Percentiles rank a stretch among this genome's conserved stretches.
Conservation (phyloP, 148 eudicot genomes). For the Linanthus parryae region DNA sequence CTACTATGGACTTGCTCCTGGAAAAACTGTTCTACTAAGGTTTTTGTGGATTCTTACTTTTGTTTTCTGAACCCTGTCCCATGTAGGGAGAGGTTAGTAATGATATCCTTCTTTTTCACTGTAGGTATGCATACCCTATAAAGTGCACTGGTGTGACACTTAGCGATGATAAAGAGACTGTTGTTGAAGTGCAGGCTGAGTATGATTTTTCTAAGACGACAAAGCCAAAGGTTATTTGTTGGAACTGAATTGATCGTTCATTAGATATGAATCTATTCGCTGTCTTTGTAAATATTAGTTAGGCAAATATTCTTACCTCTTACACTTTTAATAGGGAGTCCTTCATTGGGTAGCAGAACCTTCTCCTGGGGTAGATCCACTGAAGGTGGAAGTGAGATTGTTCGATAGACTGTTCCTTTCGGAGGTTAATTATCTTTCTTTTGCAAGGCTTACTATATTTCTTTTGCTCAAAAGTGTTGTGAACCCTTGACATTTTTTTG, state of each 20-base stretch:
- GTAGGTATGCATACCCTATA: constrained; percentile 84
- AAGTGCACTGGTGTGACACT: constrained; percentile 82
- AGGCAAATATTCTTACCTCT: not conserved
- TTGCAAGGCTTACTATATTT: constrained; percentile 1
- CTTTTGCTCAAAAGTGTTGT: not conserved
- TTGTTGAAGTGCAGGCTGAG: constrained; percentile 84
- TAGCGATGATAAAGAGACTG: constrained; percentile 78
- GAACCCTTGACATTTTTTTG: constrained; percentile 8
- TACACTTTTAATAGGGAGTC: constrained; percentile 49
- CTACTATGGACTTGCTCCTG: constrained; percentile 96
- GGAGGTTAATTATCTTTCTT: constrained; percentile 45
- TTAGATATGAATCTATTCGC: not conserved
- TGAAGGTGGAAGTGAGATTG: constrained; percentile 88
- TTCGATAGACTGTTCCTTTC: constrained; percentile 79
- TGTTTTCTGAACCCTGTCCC: not conserved
- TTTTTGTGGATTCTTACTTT: constrained; percentile 13
- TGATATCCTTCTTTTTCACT: constrained; percentile 8
- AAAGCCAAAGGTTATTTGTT: constrained; percentile 71
- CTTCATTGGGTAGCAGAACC: constrained; percentile 93
- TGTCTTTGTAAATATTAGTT: not conserved
- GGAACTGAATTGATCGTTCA: not conserved
- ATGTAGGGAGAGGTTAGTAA: not conserved
- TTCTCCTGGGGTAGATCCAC: constrained; percentile 75
- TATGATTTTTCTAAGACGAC: constrained; percentile 81
- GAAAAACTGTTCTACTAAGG: constrained; percentile 86